Conservation (phyloP, 768 basidiomycete species). For the Saitozyma sp. region DNA sequence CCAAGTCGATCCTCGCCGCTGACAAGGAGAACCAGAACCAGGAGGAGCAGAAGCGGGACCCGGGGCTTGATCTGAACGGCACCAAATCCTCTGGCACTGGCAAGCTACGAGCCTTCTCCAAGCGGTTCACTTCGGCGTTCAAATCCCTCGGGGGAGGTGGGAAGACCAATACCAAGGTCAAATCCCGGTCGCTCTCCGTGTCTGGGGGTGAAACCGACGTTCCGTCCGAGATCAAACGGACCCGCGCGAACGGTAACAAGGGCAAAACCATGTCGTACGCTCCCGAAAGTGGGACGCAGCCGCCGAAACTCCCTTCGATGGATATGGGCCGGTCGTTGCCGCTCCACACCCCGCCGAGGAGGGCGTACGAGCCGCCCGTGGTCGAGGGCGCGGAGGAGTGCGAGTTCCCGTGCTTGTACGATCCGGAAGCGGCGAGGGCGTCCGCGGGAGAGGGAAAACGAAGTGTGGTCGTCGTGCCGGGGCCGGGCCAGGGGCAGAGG, state of each 20-base stretch:
- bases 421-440: not conserved
- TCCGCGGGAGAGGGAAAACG: not conserved
- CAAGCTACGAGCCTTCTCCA: no score
- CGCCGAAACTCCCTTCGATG: not conserved
- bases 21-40: no score
- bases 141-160: no score
- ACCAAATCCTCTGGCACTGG: no score
- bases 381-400: conserved; percentile 3
- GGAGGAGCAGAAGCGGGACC: no score
- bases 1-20: no score
- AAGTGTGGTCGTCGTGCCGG: no score
- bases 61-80: no score
- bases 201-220: not conserved
- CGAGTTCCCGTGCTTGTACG: conserved; percentile 18
- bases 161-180: no score
- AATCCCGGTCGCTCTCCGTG: not conserved
- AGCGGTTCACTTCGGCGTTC: no score
- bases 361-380: conserved; percentile 5
- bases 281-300: not conserved
- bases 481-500: no score
- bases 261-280: not conserved
- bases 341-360: not conserved
- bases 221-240: not conserved
- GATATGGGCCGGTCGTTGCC: not conserved
- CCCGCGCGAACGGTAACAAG: not conserved